Percentiles rank a stretch among this genome's conserved stretches.
Conservation (phyloP, 1,139 yeast genomes). For the Candida sp. region DNA sequence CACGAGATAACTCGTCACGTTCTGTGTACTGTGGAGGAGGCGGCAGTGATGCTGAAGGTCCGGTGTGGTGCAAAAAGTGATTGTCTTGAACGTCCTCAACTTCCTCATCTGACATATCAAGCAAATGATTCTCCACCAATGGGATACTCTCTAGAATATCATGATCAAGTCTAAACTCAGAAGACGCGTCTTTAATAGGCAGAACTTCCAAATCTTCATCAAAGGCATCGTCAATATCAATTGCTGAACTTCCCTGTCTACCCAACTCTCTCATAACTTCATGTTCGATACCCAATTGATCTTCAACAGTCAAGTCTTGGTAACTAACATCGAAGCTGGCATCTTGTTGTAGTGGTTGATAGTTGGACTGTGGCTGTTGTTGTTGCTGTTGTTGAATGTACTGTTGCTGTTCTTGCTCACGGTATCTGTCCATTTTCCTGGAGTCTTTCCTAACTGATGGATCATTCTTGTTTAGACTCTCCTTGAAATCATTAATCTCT, state of each 20-base stretch:
- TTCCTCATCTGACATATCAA: constrained; percentile 10
- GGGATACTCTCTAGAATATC: constrained; percentile 8
- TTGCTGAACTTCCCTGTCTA: constrained; percentile 4
- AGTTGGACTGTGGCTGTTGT: constrained; percentile 4
- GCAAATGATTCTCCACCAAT: constrained; percentile 8
- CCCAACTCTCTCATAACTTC: constrained; percentile 19
- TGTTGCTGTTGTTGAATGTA: not conserved
- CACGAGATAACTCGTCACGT: not conserved
- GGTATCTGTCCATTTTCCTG: not conserved
- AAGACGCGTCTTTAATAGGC: constrained; percentile 5
- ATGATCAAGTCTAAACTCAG: constrained; percentile 9
- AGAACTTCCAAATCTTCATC: constrained; percentile 8
- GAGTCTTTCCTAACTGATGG: constrained; percentile 7
- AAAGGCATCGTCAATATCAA: constrained; percentile 11
- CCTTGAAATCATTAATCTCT: constrained; percentile 53
- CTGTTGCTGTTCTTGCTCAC: not conserved
- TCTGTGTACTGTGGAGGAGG: constrained; percentile 1
- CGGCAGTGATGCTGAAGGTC: not conserved
- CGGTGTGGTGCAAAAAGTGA: not conserved
- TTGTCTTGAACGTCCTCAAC: not conserved
- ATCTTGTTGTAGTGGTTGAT: constrained; percentile 21
- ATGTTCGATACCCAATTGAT: constrained; percentile 41
- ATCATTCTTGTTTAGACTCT: constrained; percentile 39
- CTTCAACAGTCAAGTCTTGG: constrained; percentile 47
- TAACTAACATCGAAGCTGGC: constrained; percentile 45